Evolutionary conservation across 768 basidiomycete genomes (phyloP).

Genomic region (Heimioporus sp.): DNA sequence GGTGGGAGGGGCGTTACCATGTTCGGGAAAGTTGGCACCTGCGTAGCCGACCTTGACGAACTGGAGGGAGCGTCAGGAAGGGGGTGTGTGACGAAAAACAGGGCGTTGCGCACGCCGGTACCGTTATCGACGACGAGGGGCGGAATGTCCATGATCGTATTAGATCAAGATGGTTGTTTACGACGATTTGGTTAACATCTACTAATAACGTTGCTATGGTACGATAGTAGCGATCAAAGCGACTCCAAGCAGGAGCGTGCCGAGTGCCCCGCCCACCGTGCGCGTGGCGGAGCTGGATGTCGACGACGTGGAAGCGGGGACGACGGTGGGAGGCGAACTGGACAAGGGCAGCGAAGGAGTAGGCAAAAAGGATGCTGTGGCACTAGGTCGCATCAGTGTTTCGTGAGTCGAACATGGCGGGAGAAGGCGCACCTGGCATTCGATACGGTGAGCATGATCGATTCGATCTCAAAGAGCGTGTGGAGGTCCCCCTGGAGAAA

Average conservation of each 20-base stretch:
- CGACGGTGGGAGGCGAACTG: constrained; percentile 20
- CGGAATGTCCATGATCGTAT: constrained; percentile 27
- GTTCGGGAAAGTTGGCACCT: constrained; percentile 92
- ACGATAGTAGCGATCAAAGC: constrained; percentile 7
- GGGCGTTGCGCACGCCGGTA: constrained; percentile 63
- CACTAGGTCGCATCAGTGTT: constrained; percentile 9
- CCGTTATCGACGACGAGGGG: constrained; percentile 87
- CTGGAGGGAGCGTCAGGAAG: constrained; percentile 36
- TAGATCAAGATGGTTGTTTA: constrained; percentile 14
- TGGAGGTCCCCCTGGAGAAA: constrained; percentile 29
- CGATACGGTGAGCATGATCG: constrained; percentile 36
- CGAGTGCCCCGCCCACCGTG: constrained; percentile 12
- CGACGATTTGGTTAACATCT: constrained; percentile 14
- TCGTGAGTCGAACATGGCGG: not conserved
- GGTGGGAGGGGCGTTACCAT: constrained; percentile 51
- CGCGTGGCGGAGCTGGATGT: not conserved
- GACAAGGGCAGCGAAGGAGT: constrained; percentile 21
- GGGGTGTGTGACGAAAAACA: not conserved
- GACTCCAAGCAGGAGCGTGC: constrained; percentile 10
- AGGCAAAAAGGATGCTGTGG: constrained; percentile 28
- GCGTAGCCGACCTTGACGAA: constrained; percentile 92
- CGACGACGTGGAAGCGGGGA: constrained; percentile 7
- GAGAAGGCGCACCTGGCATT: constrained; percentile 32
- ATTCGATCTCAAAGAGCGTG: constrained; percentile 38
- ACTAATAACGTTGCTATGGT: not conserved